Conservation (phyloP, 2,329 filamentous ascomycete genomes). For the Hymenoscyphus linearis region DNA sequence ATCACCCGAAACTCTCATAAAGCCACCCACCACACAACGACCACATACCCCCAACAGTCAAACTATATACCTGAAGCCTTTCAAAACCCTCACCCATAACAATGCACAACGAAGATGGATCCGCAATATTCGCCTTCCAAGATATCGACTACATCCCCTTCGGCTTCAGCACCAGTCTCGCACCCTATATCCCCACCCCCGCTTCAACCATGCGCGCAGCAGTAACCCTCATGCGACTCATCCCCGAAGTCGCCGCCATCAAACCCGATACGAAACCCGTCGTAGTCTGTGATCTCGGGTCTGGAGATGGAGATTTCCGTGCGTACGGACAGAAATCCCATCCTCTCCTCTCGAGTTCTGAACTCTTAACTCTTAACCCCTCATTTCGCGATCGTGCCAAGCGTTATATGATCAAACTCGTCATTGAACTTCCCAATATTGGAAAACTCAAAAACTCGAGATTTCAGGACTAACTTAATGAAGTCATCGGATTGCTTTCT, state of each 20-base stretch:
- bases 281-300: conserved; percentile 23
- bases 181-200: conserved; percentile 22
- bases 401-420: background rate
- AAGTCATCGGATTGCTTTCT: conserved; percentile 19
- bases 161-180: conserved; percentile 14
- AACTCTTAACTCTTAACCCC: no score
- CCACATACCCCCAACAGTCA: background rate
- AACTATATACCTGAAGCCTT: background rate
- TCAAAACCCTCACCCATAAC: background rate
- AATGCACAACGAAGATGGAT: conserved; percentile 22
- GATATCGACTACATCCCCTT: conserved; percentile 24
- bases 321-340: conserved; percentile 5
- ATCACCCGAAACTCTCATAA: background rate
- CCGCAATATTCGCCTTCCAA: conserved; percentile 28
- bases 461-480: conserved; percentile 3
- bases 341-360: no score
- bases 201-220: conserved; percentile 23
- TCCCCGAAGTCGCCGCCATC: conserved; percentile 1
- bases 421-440: background rate
- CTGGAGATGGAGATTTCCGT: conserved; percentile 24
- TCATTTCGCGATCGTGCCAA: background rate
- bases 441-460: background rate
- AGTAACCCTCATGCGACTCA: conserved; percentile 22
- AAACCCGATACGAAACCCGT: conserved; percentile 4
- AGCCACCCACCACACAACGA: background rate